Percentiles rank a stretch among this genome's conserved stretches.
Evolutionary conservation across 2,329 filamentous ascomycete species (phyloP).

Genomic region (Fusarium pilosicola): DNA sequence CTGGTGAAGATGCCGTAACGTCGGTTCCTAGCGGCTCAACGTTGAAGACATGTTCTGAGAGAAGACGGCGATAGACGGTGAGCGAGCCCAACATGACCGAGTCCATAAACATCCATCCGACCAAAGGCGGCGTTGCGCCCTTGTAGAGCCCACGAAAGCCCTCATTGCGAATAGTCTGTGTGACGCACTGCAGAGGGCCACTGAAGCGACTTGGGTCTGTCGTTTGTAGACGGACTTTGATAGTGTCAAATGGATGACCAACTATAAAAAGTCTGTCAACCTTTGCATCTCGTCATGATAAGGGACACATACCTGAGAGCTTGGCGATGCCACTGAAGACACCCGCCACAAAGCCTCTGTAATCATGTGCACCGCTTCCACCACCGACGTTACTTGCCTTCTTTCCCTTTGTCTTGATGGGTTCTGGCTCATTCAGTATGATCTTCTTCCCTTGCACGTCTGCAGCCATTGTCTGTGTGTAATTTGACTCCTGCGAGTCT

Average conservation of each 20-base stretch:
- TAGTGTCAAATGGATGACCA: slow-evolving; percentile 87
- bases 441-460: slow-evolving; percentile 28
- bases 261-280: slow-evolving; percentile 51
- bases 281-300: background rate
- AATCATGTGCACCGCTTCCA: slow-evolving; percentile 59
- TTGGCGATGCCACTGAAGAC: slow-evolving; percentile 95
- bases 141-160: slow-evolving; percentile 91
- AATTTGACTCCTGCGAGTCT: slow-evolving; percentile 6
- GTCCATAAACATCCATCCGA: slow-evolving; percentile 99
- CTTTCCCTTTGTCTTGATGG: slow-evolving; percentile 3
- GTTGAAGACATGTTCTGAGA: slow-evolving; percentile 83
- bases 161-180: slow-evolving; percentile 87
- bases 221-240: slow-evolving; percentile 96
- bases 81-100: slow-evolving; percentile 88
- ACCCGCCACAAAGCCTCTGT: slow-evolving; percentile 97
- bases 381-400: slow-evolving; percentile 3
- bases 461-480: slow-evolving; percentile 35
- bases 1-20: slow-evolving; percentile 18
- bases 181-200: slow-evolving; percentile 85
- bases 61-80: slow-evolving; percentile 85
- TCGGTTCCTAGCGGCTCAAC: slow-evolving; percentile 45
- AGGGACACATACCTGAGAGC: slow-evolving; percentile 71
- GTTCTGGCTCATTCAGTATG: background rate
- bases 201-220: slow-evolving; percentile 80
- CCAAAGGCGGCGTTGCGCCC: slow-evolving; percentile 87